phyloP scores from a whole-genome alignment of 441 rosid genomes.

The Brassica hybrid region DNA sequence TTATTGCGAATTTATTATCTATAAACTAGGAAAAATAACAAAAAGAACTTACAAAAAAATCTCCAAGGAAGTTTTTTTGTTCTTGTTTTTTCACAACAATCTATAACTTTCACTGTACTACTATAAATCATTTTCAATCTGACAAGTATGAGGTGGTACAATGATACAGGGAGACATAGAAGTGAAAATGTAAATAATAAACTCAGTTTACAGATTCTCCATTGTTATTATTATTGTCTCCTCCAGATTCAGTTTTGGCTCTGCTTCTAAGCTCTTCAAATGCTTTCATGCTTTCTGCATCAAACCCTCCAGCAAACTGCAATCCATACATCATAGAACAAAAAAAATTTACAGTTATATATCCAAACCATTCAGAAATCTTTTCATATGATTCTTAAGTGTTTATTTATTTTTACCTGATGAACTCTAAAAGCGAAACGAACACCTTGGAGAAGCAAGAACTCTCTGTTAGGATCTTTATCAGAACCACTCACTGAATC shows the following conservation, averaged over 20 bases:
- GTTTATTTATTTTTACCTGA: conserved; percentile 58
- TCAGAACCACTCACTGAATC: conserved; percentile 79
- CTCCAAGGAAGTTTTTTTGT: not conserved
- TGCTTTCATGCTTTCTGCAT: conserved; percentile 97
- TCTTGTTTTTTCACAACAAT: conserved; percentile 11
- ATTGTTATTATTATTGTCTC: conserved; percentile 49
- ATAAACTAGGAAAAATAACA: not conserved
- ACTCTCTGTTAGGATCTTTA: conserved; percentile 93
- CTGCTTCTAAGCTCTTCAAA: conserved; percentile 90
- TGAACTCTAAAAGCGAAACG: conserved; percentile 98
- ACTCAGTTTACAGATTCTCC: conserved; percentile 48
- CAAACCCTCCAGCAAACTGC: conserved; percentile 99
- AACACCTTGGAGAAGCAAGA: conserved; percentile 89
- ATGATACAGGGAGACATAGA: conserved; percentile 16
- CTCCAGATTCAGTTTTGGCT: conserved; percentile 52
- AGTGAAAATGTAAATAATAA: conserved; percentile 16
- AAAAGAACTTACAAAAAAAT: not conserved
- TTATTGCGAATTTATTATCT: conserved; percentile 35
- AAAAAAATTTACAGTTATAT: conserved; percentile 17
- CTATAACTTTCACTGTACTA: conserved; percentile 40
- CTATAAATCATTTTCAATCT: conserved; percentile 25
- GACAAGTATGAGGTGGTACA: conserved; percentile 27
- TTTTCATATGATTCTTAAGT: not conserved
- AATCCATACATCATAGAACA: conserved; percentile 1
- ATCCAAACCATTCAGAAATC: not conserved